phyloP scores from a whole-genome alignment of 1,139 yeast genomes.

The Yamadazyma sp. region DNA sequence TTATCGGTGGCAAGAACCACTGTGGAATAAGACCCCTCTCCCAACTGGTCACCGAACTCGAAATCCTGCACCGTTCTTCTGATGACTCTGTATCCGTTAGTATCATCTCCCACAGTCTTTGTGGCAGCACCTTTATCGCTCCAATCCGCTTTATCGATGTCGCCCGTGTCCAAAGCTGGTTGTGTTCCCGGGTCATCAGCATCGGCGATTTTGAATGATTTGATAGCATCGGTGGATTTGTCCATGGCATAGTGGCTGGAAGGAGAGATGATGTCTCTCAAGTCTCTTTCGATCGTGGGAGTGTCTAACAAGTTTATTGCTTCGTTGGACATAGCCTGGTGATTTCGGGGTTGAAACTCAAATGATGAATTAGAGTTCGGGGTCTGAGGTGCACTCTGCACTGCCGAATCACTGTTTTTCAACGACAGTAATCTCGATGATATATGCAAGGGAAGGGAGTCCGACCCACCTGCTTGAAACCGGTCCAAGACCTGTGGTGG shows the following conservation, averaged over 20 bases:
- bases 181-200: conserved; percentile 7
- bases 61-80: conserved; percentile 80
- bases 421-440: conserved; percentile 33
- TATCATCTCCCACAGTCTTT: conserved; percentile 20
- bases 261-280: conserved; percentile 14
- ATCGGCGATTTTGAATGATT: conserved; percentile 13
- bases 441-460: conserved; percentile 23
- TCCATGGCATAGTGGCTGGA: conserved; percentile 3
- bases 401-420: conserved; percentile 16
- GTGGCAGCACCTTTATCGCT: conserved; percentile 41
- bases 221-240: conserved; percentile 15
- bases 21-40: conserved; percentile 96
- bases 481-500: conserved; percentile 10
- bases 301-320: conserved; percentile 42
- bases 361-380: conserved; percentile 28
- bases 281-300: conserved; percentile 23
- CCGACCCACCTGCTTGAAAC: conserved; percentile 1
- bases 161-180: conserved; percentile 9
- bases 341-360: conserved; percentile 24
- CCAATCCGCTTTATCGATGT: conserved; percentile 21
- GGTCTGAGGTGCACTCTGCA: conserved; percentile 32
- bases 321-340: conserved; percentile 32
- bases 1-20: conserved; percentile 85
- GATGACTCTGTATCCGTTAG: conserved; percentile 25
- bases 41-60: conserved; percentile 80